Base-by-base conservation (phyloP, 139 green algal species). In the Tetradesmus obliquus region DNA sequence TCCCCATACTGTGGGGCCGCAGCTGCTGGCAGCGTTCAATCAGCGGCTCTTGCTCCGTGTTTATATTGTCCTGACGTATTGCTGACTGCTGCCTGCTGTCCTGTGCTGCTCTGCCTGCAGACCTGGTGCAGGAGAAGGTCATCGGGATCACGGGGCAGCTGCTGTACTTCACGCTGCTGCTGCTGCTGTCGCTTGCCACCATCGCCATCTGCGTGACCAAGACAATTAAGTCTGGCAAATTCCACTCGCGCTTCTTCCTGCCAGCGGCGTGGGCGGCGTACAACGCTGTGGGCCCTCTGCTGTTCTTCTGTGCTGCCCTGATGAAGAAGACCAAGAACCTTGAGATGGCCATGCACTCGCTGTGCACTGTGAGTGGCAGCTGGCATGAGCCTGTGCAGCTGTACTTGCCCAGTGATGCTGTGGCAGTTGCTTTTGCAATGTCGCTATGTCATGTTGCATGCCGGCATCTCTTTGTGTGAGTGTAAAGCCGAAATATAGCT, bases 321-420 rank as follows among this genome's bases (percentile, higher is more conserved):
- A 15, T 88, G 57, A 88, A 79, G 55, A 88, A 72, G 55, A 88
- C 55, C 22, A 88, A 88, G 84, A 79, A 17, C n/a, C 60, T 88
- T 3, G 84, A 79, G 84, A 45, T 88, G 84, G 55, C 55, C 7
- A 72, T 88, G 84, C 19, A 88, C 58, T 17, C 79, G 54, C 84
- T 88, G 4, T n/a, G 84, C 55, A 80, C 51, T 55, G 84, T 88
- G 60, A 88, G 84, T 5, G 32, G 32, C 32, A 45, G 32, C 24
- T 51, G n/a, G 45, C 2, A 17, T 54, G n/a, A 51, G 15, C 12
- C 74, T 82, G 74, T 82, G 72, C 5, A 45, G 32, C 32, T 45
- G 32, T 45, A 45, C 32, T 45, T 45, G 32, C 32, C 32, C 32
- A 45, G 32, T 45, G 32, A 45, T 45, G 32, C 32, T 45, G 32